Base-by-base conservation (phyloP, 805 yeast species). In the Candida chilensis region DNA sequence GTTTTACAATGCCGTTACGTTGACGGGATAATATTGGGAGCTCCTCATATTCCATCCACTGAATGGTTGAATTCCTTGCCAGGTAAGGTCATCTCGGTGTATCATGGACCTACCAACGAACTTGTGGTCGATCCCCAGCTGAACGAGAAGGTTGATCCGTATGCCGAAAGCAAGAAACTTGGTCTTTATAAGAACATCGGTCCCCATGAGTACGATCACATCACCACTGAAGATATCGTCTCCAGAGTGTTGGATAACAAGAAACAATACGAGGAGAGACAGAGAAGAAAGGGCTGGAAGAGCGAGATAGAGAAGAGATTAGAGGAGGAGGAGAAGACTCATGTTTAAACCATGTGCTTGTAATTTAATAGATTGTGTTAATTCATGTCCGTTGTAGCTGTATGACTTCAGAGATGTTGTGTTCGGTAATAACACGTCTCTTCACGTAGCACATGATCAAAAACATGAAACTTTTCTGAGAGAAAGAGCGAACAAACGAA, bases 1-100 rank as follows among this genome's bases (percentile, higher is more conserved):
- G 88, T 87, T 5, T 58, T 92, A 43, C 96, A 90, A 53, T 86
- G 96, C 54, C 68, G 69, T 32, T 82, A 81, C 42, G 86, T 87
- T 18, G 94, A 86, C 47, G 86, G 82, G 1, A 63, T 86, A 3
- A 60, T 92, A 1, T 50, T 90, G 21, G 81, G 77, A 3, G 84
- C 84, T 2, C 88, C 90, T 12, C 65, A 62, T 38, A 40, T 39
- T 3, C 77, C 81, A 13, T 54, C 62, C 5, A 29, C 27, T 7
- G 38, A 44, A 3, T 77, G 64, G 35, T 40, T 77, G 16, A 36
- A 37, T 3, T 40, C 42, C 13, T 50, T 75, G 27, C 61, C 66
- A 8, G 63, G 60, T 5, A 41, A 49, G 17, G 56, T 64, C 13
- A 36, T 40, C 5, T 46, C 49, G 22, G 72, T 77, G 6, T 64